phyloP scores from a whole-genome alignment of 2,329 filamentous ascomycete genomes.

The Ascochyta pisi region DNA sequence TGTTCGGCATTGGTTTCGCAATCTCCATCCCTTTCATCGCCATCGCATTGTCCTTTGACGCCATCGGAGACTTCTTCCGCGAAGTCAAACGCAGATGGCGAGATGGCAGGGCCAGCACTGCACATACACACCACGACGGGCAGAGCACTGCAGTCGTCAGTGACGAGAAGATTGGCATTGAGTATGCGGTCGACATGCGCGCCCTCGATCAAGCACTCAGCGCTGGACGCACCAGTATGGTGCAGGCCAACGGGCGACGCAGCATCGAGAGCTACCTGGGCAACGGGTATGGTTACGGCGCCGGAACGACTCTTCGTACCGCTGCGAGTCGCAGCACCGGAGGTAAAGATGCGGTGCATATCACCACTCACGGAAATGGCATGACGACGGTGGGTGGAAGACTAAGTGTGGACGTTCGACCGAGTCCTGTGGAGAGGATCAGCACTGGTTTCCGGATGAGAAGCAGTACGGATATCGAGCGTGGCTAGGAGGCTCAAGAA shows the following conservation, averaged over 20 bases:
- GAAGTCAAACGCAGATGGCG: conserved; percentile 30
- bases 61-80: conserved; percentile 43
- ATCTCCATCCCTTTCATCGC: conserved; percentile 60
- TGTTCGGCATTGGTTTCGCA: conserved; percentile 63
- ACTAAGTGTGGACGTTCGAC: conserved; percentile 29
- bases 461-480: conserved; percentile 39
- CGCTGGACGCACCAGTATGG: conserved; percentile 33
- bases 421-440: conserved; percentile 31
- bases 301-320: conserved; percentile 29
- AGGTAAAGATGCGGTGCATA: conserved; percentile 20
- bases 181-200: conserved; percentile 32
- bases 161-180: conserved; percentile 24
- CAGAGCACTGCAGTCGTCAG: conserved; percentile 7
- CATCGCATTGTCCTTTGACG: conserved; percentile 56
- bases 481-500: neutral
- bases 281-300: conserved; percentile 20
- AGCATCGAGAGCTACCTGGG: conserved; percentile 41
- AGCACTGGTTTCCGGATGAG: conserved; percentile 47
- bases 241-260: conserved; percentile 26
- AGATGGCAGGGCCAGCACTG: conserved; percentile 7
- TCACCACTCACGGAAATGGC: conserved; percentile 18
- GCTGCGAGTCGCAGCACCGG: conserved; percentile 45
- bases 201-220: conserved; percentile 38
- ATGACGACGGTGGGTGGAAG: conserved; percentile 18
- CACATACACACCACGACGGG: neutral